A percentile compares a stretch with the other conserved stretches of the same genome.
Conservation (phyloP, 495 filamentous ascomycete species). For the Hypoxylon cercidicola region DNA sequence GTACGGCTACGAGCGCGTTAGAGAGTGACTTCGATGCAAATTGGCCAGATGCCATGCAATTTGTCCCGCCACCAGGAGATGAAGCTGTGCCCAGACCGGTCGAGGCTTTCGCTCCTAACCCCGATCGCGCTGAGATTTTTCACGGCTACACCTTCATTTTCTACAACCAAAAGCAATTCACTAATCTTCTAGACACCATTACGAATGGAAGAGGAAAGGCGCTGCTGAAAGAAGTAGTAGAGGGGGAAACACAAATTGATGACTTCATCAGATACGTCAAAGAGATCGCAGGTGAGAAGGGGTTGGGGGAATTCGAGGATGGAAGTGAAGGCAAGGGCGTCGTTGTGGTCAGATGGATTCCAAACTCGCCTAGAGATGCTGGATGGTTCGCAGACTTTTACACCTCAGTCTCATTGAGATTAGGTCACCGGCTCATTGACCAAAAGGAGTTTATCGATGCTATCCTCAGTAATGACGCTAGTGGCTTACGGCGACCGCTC, state of each 20-base stretch:
- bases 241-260: slow-evolving; percentile 74
- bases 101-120: slow-evolving; percentile 74
- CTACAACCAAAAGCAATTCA: slow-evolving; percentile 79
- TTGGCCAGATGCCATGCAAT: slow-evolving; percentile 79
- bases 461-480: slow-evolving; percentile 81
- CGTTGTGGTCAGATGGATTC: slow-evolving; percentile 79
- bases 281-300: slow-evolving; percentile 77
- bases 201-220: slow-evolving; percentile 86
- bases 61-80: slow-evolving; percentile 77
- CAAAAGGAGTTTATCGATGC: slow-evolving; percentile 95
- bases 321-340: slow-evolving; percentile 73
- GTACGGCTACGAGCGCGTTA: slow-evolving; percentile 67
- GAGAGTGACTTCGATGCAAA: slow-evolving; percentile 83
- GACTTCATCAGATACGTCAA: slow-evolving; percentile 84
- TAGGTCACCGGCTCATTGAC: slow-evolving; percentile 84
- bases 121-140: slow-evolving; percentile 75
- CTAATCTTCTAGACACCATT: slow-evolving; percentile 77
- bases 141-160: slow-evolving; percentile 91
- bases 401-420: slow-evolving; percentile 70
- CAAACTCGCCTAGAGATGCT: slow-evolving; percentile 65
- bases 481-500: slow-evolving; percentile 68
- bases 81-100: slow-evolving; percentile 73
- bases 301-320: slow-evolving; percentile 68
- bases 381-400: slow-evolving; percentile 78
- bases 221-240: slow-evolving; percentile 67